These are phyloP conservation scores for Amphirosellinia nigrospora DNA, from an alignment of 495 filamentous ascomycete species.

Conservation along the genomic window DNA sequence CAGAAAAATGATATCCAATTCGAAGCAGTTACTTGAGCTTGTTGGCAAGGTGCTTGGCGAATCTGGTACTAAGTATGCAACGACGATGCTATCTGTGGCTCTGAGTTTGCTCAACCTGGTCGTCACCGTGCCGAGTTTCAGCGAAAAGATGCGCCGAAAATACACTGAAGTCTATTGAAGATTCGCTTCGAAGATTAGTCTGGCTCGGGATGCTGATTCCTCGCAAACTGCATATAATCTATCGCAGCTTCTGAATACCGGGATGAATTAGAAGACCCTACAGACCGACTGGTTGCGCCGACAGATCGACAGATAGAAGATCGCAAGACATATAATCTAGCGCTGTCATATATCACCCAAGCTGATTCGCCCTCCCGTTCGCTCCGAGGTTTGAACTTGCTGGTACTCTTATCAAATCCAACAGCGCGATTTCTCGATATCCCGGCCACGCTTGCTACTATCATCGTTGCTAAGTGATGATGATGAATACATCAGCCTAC, in stretches of 20 bases:
- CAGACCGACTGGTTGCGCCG: constrained; percentile 38
- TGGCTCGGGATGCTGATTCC: constrained; percentile 36
- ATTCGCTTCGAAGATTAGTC: constrained; percentile 54
- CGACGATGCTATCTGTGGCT: constrained; percentile 63
- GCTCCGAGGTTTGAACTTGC: constrained; percentile 75
- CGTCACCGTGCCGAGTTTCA: constrained; percentile 68
- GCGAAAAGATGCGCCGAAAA: constrained; percentile 52
- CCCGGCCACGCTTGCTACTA: constrained; percentile 69
- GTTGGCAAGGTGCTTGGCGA: constrained; percentile 64
- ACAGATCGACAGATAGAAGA: constrained; percentile 63
- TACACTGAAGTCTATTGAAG: constrained; percentile 58
- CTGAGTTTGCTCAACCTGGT: constrained; percentile 73
- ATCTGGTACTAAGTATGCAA: constrained; percentile 52
- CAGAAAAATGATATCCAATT: constrained; percentile 50
- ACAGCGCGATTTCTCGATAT: constrained; percentile 75
- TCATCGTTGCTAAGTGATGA: constrained; percentile 69
- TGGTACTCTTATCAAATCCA: constrained; percentile 66
- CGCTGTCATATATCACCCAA: constrained; percentile 71
- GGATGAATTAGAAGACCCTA: constrained; percentile 51
- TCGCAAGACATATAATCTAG: constrained; percentile 71
- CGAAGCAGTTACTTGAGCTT: constrained; percentile 55
- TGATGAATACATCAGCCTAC: constrained; percentile 79
- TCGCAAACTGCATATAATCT: constrained; percentile 63
- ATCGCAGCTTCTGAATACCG: constrained; percentile 63
- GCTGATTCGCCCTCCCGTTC: constrained; percentile 74